Conservation (phyloP, 2,329 filamentous ascomycete species). For the Monilinia fructicola region DNA sequence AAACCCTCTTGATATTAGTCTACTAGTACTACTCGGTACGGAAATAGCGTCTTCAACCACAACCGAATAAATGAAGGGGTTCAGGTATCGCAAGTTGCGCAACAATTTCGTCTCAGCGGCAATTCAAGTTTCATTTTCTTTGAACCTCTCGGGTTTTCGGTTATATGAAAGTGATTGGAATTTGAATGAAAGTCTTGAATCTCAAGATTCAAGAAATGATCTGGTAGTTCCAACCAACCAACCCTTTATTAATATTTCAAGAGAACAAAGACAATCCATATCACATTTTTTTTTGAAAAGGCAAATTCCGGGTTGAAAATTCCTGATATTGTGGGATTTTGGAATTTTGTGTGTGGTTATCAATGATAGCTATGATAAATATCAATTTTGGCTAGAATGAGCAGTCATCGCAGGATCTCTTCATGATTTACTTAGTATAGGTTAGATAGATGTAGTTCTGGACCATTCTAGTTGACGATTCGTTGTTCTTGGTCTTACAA, state of each 20-base stretch:
- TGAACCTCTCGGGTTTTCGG: neutral
- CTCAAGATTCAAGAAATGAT: neutral
- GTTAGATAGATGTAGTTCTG: neutral
- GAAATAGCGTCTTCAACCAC: neutral
- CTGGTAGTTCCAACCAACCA: neutral
- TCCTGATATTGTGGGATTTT: no score
- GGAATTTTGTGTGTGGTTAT: neutral
- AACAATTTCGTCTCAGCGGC: neutral
- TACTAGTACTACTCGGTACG: neutral
- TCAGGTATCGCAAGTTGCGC: neutral
- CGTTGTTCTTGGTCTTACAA: no score
- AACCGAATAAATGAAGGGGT: constrained; percentile 17
- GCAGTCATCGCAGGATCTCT: neutral
- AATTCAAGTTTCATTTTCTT: neutral
- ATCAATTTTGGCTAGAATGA: neutral
- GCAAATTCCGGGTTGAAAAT: neutral
- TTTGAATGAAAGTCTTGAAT: neutral
- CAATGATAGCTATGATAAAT: neutral
- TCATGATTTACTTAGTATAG: neutral
- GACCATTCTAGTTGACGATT: neutral
- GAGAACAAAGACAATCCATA: constrained; percentile 5
- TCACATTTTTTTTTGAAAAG: neutral
- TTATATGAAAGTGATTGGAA: neutral
- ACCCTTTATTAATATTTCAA: neutral
- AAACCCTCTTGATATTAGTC: neutral